These are phyloP conservation scores for Globisporangium cylindrosporum DNA, from an alignment of 352 stramenopile species.

Conservation along the genomic window DNA sequence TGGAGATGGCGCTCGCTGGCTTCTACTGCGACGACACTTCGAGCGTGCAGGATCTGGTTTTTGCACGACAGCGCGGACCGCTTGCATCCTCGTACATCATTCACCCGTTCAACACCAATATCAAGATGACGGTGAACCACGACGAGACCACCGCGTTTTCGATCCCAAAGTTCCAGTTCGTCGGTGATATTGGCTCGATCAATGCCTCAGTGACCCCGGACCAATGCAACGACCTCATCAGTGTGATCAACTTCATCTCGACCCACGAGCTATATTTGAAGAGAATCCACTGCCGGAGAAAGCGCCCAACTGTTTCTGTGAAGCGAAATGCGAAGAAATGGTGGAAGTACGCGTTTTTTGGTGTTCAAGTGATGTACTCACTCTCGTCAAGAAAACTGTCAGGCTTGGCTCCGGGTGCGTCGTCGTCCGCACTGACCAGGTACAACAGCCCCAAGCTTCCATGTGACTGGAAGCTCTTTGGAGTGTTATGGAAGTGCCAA, in stretches of 20 bases:
- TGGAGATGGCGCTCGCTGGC: constrained; percentile 56
- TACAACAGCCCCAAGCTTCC: constrained; percentile 12
- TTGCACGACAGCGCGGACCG: constrained; percentile 24
- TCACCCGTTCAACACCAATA: constrained; percentile 66
- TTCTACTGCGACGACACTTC: constrained; percentile 65
- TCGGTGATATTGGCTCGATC: constrained; percentile 67
- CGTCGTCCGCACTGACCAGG: constrained; percentile 14
- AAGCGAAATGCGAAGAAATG: constrained; percentile 48
- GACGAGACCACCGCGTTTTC: constrained; percentile 61
- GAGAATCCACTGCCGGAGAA: constrained; percentile 68
- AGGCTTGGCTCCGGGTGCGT: not conserved
- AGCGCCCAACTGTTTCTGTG: constrained; percentile 51
- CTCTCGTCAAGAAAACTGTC: constrained; percentile 19
- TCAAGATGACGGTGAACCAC: constrained; percentile 81
- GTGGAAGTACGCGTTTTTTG: constrained; percentile 79
- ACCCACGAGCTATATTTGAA: constrained; percentile 83
- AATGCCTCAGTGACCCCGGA: constrained; percentile 54
- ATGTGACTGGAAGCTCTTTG: constrained; percentile 67
- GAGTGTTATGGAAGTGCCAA: constrained; percentile 45
- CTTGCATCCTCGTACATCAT: constrained; percentile 48
- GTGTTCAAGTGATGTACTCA: constrained; percentile 60
- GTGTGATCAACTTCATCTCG: constrained; percentile 75
- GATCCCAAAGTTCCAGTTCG: constrained; percentile 70
- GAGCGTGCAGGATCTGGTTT: constrained; percentile 24
- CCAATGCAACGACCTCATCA: constrained; percentile 79